Base-by-base conservation (phyloP, 495 filamentous ascomycete species). In the Friedmanniomyces simplex region DNA sequence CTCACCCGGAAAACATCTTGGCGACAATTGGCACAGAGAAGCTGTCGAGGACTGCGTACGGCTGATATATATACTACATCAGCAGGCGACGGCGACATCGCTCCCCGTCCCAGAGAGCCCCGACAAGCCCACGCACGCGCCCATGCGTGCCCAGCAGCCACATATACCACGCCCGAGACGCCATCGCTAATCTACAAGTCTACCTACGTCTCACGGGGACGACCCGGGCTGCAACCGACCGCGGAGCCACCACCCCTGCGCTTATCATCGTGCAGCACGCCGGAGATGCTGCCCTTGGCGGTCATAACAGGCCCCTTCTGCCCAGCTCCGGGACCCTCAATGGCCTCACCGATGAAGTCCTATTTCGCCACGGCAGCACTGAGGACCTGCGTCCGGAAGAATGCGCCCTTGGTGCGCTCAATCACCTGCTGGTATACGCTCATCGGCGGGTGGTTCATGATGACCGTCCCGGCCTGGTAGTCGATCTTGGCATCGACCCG, bases 351-450 rank as follows among this genome's bases (percentile, higher is more conserved):
- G n/a, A 26, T 43, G 42, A 50, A 12, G 45, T 20, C 2, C 59
- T 61, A 67, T 34, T 65, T 71, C 42, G 69, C 71, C 16, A 74
- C 71, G 11, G 71, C 71, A 10, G 69, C 66, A 42, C 63, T 69
- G 8, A 74, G 66, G 0, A 74, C 71, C 45, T 74, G 71, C 28
- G 71, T 74, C 46, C 89, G 77, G 78, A 95, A 93, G 78, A 94
- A 93, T 51, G 87, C 89, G 63, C 90, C 91, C 80, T 93, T 93
- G 36, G 91, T 96, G 73, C 85, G 79, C 78, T 96, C 91, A 67
- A 96, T 96, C 62, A 97, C 93, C 72, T 98, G 93, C 76, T 98
- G 93, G 76, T 97, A 97, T 53, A 98, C 91, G 26, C 87, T 94
- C 75, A 90, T 89, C 20, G 93, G 91, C 45, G 93, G 93, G 75